Conservation (phyloP, 805 yeast genomes). For the Schwanniomyces yamadae region DNA sequence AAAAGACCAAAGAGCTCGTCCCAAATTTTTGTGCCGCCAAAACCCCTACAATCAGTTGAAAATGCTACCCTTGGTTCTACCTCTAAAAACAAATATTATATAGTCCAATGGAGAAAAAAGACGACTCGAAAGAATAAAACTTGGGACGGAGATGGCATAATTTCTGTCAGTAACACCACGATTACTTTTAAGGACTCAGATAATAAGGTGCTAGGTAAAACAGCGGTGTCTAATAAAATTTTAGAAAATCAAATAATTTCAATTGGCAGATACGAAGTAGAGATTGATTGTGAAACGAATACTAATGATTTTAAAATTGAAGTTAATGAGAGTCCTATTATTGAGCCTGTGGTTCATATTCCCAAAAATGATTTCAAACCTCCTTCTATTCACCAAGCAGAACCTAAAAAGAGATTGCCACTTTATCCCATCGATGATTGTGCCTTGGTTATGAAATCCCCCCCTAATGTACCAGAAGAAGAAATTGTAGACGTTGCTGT, state of each 20-base stretch:
- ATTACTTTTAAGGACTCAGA: constrained; percentile 27
- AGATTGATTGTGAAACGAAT: constrained; percentile 49
- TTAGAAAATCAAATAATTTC: constrained; percentile 4
- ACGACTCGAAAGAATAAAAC: constrained; percentile 79
- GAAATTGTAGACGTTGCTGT: constrained; percentile 46
- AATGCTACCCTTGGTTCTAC: neutral
- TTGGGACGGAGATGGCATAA: constrained; percentile 91
- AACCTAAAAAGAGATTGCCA: neutral
- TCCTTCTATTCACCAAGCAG: neutral
- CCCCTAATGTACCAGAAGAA: constrained; percentile 5
- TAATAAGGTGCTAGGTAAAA: constrained; percentile 18
- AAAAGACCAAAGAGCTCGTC: constrained; percentile 1
- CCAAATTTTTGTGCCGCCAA: neutral
- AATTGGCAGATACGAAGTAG: constrained; percentile 62
- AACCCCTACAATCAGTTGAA: constrained; percentile 3
- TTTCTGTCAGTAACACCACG: constrained; percentile 31
- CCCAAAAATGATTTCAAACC: constrained; percentile 1
- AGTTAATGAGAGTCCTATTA: neutral
- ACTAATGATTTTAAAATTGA: neutral
- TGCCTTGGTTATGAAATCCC: constrained; percentile 9
- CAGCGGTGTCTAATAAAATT: constrained; percentile 18
- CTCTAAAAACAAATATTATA: constrained; percentile 11
- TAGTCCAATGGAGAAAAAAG: constrained; percentile 67
- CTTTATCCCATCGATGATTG: constrained; percentile 3
- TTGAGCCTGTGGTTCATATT: neutral